phyloP scores from a whole-genome alignment of 2,329 filamentous ascomycete species.

The Dactylellina sp. region DNA sequence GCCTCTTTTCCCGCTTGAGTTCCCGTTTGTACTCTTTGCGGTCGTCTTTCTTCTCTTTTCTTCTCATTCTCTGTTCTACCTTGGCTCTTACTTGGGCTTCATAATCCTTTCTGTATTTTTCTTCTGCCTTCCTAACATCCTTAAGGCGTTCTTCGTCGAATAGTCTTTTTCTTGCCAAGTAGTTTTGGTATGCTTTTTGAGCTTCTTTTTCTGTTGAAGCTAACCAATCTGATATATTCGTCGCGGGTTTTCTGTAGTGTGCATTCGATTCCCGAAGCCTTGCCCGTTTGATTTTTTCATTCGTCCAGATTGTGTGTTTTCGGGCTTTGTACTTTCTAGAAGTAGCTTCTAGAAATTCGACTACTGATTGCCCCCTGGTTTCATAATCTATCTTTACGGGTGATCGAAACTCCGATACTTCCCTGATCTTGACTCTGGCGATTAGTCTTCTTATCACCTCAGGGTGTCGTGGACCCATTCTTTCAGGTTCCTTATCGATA shows the following conservation, averaged over 20 bases:
- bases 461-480: background rate
- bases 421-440: no score
- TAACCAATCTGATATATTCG: no score
- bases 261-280: background rate
- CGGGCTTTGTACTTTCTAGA: background rate
- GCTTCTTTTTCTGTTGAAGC: constrained; percentile 4
- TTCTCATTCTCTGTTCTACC: background rate
- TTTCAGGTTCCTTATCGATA: background rate
- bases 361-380: no score
- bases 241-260: no score
- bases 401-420: no score
- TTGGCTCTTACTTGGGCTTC: background rate
- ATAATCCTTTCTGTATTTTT: background rate
- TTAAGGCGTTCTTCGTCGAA: background rate
- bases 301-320: constrained; percentile 10
- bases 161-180: background rate
- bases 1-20: no score
- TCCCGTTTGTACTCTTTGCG: background rate
- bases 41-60: background rate
- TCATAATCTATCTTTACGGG: no score
- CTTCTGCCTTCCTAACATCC: background rate
- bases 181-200: background rate
- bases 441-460: background rate
- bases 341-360: no score
- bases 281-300: constrained; percentile 9